Evolutionary conservation across 352 stramenopile genomes (phyloP).

Genomic region (Saprolegnia parasitica): DNA sequence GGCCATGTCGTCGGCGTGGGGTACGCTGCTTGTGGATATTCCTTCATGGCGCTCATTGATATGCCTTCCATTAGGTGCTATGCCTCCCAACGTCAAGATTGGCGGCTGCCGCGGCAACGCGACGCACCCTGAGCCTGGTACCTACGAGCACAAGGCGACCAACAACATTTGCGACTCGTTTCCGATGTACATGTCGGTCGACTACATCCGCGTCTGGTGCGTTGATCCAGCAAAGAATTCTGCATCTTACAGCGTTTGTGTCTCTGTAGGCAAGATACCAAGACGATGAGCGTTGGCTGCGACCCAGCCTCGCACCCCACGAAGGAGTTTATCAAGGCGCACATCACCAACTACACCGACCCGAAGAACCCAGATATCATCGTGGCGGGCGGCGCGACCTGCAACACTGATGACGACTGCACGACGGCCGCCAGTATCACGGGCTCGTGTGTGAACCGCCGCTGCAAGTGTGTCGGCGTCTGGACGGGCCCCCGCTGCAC

Average conservation of each 20-base stretch:
- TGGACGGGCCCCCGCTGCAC: conserved; percentile 57
- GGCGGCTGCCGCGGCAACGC: conserved; percentile 51
- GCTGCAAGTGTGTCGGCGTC: conserved; percentile 47
- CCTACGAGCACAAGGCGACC: conserved; percentile 29
- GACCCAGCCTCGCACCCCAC: conserved; percentile 49
- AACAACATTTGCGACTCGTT: conserved; percentile 61
- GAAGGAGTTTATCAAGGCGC: conserved; percentile 46
- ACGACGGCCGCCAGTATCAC: conserved; percentile 47
- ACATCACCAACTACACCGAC: conserved; percentile 50
- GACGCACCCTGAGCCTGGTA: conserved; percentile 15
- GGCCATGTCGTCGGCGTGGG: conserved; percentile 49
- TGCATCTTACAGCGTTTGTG: background rate
- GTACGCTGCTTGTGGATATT: conserved; percentile 18
- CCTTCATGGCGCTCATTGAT: too few species aligned
- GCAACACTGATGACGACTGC: conserved; percentile 42
- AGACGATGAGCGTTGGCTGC: conserved; percentile 46
- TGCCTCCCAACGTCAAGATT: conserved; percentile 42
- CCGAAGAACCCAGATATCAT: conserved; percentile 40
- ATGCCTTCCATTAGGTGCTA: too few species aligned
- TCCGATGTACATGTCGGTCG: conserved; percentile 72
- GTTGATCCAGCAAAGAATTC: background rate
- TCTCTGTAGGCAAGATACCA: conserved; percentile 20
- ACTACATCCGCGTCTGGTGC: conserved; percentile 48
- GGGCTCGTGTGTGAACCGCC: conserved; percentile 47
- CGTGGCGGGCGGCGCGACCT: conserved; percentile 42